These are phyloP conservation scores for Schwanniomyces vanrijiae DNA, from an alignment of 805 yeast species.

Conservation along the genomic window DNA sequence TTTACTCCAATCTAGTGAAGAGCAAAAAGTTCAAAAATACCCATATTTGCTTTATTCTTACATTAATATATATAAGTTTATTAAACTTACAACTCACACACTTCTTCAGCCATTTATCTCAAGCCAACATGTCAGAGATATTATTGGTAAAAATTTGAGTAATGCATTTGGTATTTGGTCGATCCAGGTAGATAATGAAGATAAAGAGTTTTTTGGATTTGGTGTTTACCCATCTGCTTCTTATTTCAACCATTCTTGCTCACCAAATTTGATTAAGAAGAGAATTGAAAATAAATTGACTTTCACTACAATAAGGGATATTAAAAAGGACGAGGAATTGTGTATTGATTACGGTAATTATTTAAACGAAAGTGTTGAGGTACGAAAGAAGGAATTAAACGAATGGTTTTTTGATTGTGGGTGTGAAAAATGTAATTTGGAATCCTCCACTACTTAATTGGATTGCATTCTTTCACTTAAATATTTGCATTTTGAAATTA, in stretches of 20 bases:
- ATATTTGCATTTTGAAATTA: not conserved
- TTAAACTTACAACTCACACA: conserved; percentile 39
- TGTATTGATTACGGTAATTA: conserved; percentile 64
- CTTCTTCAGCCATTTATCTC: conserved; percentile 35
- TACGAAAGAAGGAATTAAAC: conserved; percentile 42
- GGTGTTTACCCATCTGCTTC: conserved; percentile 63
- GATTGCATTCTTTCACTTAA: too few species aligned
- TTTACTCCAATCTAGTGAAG: conserved; percentile 52
- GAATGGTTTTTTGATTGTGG: conserved; percentile 64
- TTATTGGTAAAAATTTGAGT: conserved; percentile 60
- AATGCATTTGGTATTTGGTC: conserved; percentile 75
- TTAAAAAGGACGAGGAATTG: conserved; percentile 47
- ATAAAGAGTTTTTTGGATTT: conserved; percentile 57
- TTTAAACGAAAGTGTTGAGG: conserved; percentile 35
- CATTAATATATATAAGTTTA: conserved; percentile 46
- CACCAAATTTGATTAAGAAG: conserved; percentile 52
- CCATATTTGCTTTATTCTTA: conserved; percentile 52
- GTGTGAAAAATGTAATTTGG: conserved; percentile 46
- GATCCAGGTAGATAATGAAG: conserved; percentile 35
- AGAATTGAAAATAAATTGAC: conserved; percentile 38
- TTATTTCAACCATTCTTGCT: conserved; percentile 66
- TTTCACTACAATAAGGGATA: conserved; percentile 42
- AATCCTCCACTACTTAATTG: conserved; percentile 4
- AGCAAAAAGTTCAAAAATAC: conserved; percentile 41
- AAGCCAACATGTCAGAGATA: conserved; percentile 39